Base-by-base conservation (phyloP, 805 yeast species). In the Saccharomycopsis olivae region DNA sequence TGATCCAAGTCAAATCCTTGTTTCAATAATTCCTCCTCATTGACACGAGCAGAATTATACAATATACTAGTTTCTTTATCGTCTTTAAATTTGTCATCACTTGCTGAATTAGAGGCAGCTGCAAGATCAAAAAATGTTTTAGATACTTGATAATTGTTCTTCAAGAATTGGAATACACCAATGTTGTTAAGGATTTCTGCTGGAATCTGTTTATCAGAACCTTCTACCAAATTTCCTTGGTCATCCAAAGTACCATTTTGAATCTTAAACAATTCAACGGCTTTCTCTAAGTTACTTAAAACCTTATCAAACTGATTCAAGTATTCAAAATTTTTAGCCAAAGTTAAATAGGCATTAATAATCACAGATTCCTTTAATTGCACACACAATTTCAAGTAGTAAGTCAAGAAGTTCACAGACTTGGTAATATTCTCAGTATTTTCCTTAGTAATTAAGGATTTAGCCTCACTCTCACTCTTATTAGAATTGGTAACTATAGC, bases 151-250 rank as follows among this genome's bases (percentile, higher is more conserved):
- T 59, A 62, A 49, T 78, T 73, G 19, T 75, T 76, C 47, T 71
- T 76, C 47, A 77, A 64, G 53, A 82, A 80, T 42, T 83, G 73
- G 58, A 86, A 74, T 4, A 84, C 94, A 33, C 94, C 97, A 49
- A 86, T 66, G 52, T 92, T 92, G 55, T 86, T 87, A 52, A 77
- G 66, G 21, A 89, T 62, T 49, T 77, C 81, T 34, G 71, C 66
- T 32, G 75, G 69, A 34, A 63, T 49, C n/a, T 52, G 48, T 2
- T 58, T 52, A 15, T 61, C 58, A 10, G 57, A 48, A 1, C 53
- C 45, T 11, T 59, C 43, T 35, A 64, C 53, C 17, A 25, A 24
- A 14, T 18, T 20, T 3, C 38, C 38, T 9, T 52, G 47, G 2
- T 57, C 52, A 16, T 61, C 59, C 11, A 64, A 62, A 11, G 57